A percentile compares a stretch with the other conserved stretches of the same genome.
Evolutionary conservation across 441 rosid genomes (phyloP).

Genomic region (Corymbia citriodora): DNA sequence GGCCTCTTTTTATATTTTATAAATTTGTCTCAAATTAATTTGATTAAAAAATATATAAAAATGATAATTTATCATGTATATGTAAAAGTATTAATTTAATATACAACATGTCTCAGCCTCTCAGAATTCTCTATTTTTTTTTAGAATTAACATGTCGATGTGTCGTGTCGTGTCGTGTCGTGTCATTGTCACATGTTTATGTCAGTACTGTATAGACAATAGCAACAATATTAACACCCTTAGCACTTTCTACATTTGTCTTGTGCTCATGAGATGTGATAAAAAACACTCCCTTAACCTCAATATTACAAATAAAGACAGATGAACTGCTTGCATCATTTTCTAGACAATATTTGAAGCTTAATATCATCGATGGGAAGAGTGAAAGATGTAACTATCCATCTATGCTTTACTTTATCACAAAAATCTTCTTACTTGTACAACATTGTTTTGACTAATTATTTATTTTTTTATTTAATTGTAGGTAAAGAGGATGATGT

Average conservation of each 20-base stretch:
- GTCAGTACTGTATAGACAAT: too few species aligned
- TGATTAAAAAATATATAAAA: too few species aligned
- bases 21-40: too few species aligned
- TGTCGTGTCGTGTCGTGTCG: too few species aligned
- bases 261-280: neutral
- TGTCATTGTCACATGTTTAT: too few species aligned
- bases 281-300: neutral
- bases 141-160: too few species aligned
- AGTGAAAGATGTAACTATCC: neutral
- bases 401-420: neutral
- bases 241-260: neutral
- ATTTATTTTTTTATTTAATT: neutral
- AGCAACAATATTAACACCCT: rapidly evolving
- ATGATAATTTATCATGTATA: too few species aligned
- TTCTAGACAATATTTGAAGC: neutral
- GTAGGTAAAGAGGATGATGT: neutral
- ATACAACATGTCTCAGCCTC: too few species aligned
- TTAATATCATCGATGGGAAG: neutral
- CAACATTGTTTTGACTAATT: neutral
- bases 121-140: too few species aligned
- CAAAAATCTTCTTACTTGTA: neutral
- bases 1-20: too few species aligned
- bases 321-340: neutral
- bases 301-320: neutral
- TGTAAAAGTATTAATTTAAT: too few species aligned